A percentile compares a stretch with the other conserved stretches of the same genome.
These are phyloP conservation scores for Ustilago hordei DNA, from an alignment of 1,284 basidiomycete species.

Conservation along the genomic window DNA sequence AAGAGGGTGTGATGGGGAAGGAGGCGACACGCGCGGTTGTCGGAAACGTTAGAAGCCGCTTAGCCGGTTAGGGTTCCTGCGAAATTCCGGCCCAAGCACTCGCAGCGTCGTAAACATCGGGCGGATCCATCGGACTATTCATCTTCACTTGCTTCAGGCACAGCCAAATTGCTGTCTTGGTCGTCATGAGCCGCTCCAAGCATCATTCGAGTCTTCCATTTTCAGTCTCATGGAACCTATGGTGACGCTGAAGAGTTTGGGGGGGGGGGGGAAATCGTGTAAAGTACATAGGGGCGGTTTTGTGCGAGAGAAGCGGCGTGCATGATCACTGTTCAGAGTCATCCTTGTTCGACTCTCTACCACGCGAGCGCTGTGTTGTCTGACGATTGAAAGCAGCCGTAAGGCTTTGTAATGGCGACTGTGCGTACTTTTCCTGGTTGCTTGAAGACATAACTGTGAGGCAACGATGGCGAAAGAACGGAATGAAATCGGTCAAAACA, in stretches of 20 bases:
- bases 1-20: conserved; percentile 7
- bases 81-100: conserved; percentile 7
- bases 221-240: not conserved
- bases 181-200: too few species aligned
- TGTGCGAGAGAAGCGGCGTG: not conserved
- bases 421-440: conserved; percentile 39
- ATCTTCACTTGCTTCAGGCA: not conserved
- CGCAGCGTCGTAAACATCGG: conserved; percentile 5
- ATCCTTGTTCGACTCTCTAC: not conserved
- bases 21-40: not conserved
- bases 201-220: too few species aligned
- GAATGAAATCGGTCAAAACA: too few species aligned
- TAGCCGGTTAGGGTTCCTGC: conserved; percentile 11
- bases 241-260: not conserved
- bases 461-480: not conserved
- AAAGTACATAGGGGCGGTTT: not conserved
- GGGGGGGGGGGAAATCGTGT: not conserved
- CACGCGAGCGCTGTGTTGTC: conserved; percentile 40
- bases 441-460: conserved; percentile 39
- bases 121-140: not conserved
- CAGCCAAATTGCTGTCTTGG: too few species aligned
- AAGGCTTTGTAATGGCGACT: conserved; percentile 46
- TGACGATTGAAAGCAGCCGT: conserved; percentile 41
- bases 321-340: not conserved
- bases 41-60: conserved; percentile 9